Evolutionary conservation across 2,329 filamentous ascomycete genomes (phyloP).

Genomic region (Thyridium curvatum): DNA sequence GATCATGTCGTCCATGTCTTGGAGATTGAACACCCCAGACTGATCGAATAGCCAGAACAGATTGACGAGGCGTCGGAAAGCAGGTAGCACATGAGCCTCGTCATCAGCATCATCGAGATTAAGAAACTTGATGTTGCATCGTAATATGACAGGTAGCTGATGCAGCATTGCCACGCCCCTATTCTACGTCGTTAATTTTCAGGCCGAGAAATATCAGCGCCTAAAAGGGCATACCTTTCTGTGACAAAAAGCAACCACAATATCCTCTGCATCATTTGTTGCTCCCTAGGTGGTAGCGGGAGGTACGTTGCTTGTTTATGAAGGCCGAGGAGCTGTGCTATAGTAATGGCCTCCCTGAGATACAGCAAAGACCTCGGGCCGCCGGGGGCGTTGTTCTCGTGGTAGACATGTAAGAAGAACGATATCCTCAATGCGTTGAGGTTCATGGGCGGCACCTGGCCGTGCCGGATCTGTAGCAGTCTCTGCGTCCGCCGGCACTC

Average conservation of each 20-base stretch:
- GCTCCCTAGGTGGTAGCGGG: constrained; percentile 25
- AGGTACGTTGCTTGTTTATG: constrained; percentile 35
- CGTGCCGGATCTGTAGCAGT: constrained; percentile 10
- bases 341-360: constrained; percentile 42
- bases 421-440: constrained; percentile 37
- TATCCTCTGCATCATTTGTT: constrained; percentile 37
- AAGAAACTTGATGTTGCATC: constrained; percentile 29
- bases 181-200: constrained; percentile 6
- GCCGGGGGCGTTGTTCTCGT: constrained; percentile 40
- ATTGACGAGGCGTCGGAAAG: constrained; percentile 41
- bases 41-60: constrained; percentile 45
- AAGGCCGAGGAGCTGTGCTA: constrained; percentile 41
- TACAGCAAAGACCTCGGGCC: constrained; percentile 39
- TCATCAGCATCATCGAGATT: constrained; percentile 28
- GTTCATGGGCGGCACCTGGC: constrained; percentile 20
- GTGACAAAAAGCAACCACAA: constrained; percentile 44
- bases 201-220: too few species aligned
- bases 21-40: constrained; percentile 39
- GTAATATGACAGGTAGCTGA: constrained; percentile 38
- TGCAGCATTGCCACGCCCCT: constrained; percentile 43
- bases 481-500: constrained; percentile 26
- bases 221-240: constrained; percentile 22
- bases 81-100: constrained; percentile 36
- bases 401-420: constrained; percentile 46
- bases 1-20: constrained; percentile 16